Conservation (phyloP, 2,329 filamentous ascomycete species). For the Epichloe sylvatica region DNA sequence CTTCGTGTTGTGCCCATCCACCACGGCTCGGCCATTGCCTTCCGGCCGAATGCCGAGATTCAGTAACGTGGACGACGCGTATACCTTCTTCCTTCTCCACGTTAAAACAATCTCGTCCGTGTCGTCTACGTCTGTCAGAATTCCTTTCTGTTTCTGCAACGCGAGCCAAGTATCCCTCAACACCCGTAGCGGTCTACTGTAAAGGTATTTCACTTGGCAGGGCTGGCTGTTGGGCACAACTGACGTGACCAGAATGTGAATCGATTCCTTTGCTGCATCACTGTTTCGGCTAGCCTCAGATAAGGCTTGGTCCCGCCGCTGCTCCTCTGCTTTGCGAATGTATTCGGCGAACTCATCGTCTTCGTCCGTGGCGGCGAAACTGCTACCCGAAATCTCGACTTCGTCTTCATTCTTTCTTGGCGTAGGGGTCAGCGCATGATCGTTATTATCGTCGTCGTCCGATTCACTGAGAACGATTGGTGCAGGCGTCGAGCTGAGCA, state of each 20-base stretch:
- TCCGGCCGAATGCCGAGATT: constrained; percentile 47
- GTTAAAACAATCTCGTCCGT: constrained; percentile 56
- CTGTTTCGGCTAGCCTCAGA: constrained; percentile 7
- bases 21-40: constrained; percentile 27
- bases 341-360: constrained; percentile 34
- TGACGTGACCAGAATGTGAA: constrained; percentile 42
- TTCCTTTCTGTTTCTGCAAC: constrained; percentile 35
- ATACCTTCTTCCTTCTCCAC: constrained; percentile 61
- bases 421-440: background rate
- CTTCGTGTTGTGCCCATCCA: constrained; percentile 21
- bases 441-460: constrained; percentile 13
- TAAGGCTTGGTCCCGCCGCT: constrained; percentile 14
- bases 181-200: constrained; percentile 52
- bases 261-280: constrained; percentile 11
- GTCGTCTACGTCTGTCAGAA: constrained; percentile 24
- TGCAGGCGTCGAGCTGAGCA: background rate
- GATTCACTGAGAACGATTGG: constrained; percentile 20
- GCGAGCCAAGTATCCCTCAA: constrained; percentile 57
- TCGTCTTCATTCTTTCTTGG: constrained; percentile 9
- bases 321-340: constrained; percentile 26
- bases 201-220: constrained; percentile 45
- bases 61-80: constrained; percentile 58
- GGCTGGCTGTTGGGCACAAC: constrained; percentile 44
- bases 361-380: constrained; percentile 13
- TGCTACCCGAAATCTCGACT: constrained; percentile 14